Evolutionary conservation across 73 alveolate genomes (phyloP).

Genomic region (Paraurostyla sp.): DNA sequence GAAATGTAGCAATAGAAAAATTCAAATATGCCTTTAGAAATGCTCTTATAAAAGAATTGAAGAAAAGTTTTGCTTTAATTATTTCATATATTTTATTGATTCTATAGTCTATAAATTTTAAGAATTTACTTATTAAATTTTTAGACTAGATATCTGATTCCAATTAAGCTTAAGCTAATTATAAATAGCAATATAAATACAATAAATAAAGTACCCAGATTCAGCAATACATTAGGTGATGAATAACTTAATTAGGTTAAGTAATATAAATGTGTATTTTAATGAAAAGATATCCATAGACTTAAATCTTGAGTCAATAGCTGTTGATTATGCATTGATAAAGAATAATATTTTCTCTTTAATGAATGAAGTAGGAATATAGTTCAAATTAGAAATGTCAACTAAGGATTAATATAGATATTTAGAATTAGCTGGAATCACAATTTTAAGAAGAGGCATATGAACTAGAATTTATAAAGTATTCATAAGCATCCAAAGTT

Average conservation of each 20-base stretch:
- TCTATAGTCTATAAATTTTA: neutral
- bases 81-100: too few relatives aligned
- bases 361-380: neutral
- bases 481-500: slow-evolving; percentile 52
- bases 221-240: neutral
- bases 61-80: neutral
- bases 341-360: neutral
- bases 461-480: slow-evolving; percentile 14
- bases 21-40: slow-evolving; percentile 6
- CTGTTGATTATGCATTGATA: neutral
- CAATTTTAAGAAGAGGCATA: slow-evolving; percentile 19
- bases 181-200: neutral
- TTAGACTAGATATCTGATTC: neutral
- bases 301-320: neutral
- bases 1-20: neutral
- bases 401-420: neutral
- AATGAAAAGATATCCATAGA: slow-evolving; percentile 1
- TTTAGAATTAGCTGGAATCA: neutral
- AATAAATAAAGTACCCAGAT: slow-evolving; percentile 18
- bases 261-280: neutral
- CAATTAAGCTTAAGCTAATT: neutral
- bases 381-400: slow-evolving; percentile 14
- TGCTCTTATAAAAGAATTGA: slow-evolving; percentile 15
- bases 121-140: neutral
- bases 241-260: neutral